Evolutionary conservation across 2,329 filamentous ascomycete species (phyloP), one percentile per base, ranked within the genome.

Genomic region (Aspergillus novoparasiticus): DNA sequence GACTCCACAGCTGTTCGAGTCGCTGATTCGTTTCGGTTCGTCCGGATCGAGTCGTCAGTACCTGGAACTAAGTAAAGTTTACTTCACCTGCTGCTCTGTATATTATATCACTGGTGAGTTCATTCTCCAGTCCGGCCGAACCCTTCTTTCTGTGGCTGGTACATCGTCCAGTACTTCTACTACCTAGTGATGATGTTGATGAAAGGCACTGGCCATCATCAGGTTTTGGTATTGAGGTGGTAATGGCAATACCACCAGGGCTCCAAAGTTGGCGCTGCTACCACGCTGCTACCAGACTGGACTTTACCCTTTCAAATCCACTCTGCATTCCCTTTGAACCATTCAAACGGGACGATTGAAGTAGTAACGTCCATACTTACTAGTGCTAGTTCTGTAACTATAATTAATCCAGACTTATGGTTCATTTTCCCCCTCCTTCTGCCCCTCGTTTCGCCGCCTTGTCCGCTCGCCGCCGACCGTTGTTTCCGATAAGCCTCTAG

Each of bases 401-500:
- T 34, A 58, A 21, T 36, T 36, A 59, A 34, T 51, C 50, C 41
- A 55, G 41, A 28, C 41, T 56, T 41, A 60, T 56, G 51, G 51
- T 51, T 51, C 48, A 32, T 60, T 56, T 41, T 21, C 58, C 54
- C 58, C 57, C 36, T 53, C 61, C 53, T 46, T 39, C 62, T 69
- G 64, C 67, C 68, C 66, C 66, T 68, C 67, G 64, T 66, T 67
- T 67, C 65, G 58, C 58, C 63, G 48, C 61, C 48, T 32, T 51
- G 48, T 32, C 62, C 59, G 61, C 58, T 54, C 68, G 11, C 68
- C 66, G 71, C 70, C 62, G 62, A 64, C 66, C 68, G 68, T 70
- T 66, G 68, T 68, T 76, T 74, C 73, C 71, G 73, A 76, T 74
- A 72, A 76, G 73, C 72, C 71, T 71, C 70, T 51, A 32, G 48